phyloP scores from a whole-genome alignment of 345 rosid species.

The Bruguiera parviflora region DNA sequence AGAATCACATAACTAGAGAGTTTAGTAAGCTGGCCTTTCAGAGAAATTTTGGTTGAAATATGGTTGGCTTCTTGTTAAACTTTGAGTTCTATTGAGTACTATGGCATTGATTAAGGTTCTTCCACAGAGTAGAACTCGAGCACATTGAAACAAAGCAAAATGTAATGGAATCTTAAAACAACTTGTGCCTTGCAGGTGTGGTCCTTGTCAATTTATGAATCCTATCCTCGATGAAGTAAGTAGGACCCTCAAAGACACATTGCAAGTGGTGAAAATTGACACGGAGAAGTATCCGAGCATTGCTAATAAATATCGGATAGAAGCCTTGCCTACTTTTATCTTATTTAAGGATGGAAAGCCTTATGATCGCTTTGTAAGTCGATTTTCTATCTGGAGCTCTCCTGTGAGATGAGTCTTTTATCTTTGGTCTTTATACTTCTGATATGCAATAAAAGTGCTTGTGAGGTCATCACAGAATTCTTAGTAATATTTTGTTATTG shows the following conservation, averaged over 20 bases:
- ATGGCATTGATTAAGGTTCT: no score
- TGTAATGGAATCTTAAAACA: background rate
- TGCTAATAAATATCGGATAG: conserved; percentile 66
- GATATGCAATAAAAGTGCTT: background rate
- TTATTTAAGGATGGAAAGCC: conserved; percentile 79
- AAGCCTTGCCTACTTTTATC: conserved; percentile 87
- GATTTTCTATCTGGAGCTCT: background rate
- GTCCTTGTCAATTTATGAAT: conserved; percentile 91
- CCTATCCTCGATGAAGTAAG: conserved; percentile 82
- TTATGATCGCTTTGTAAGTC: conserved; percentile 82
- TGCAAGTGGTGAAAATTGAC: conserved; percentile 80
- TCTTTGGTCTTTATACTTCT: background rate
- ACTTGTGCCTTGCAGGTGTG: conserved; percentile 59
- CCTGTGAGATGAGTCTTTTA: background rate
- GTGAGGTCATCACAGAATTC: background rate
- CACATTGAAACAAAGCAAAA: background rate
- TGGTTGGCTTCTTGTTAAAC: no score
- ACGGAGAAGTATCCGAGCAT: conserved; percentile 83
- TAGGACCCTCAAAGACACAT: conserved; percentile 54
- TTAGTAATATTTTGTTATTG: no score
- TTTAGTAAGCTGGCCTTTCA: no score
- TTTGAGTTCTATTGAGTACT: no score
- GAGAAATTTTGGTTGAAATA: no score
- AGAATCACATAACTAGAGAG: no score
- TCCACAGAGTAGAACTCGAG: background rate